Percentiles rank a stretch among this genome's conserved stretches.
These are phyloP conservation scores for Aspergillus phoenicis DNA, from an alignment of 2,329 filamentous ascomycete genomes.

Conservation along the genomic window DNA sequence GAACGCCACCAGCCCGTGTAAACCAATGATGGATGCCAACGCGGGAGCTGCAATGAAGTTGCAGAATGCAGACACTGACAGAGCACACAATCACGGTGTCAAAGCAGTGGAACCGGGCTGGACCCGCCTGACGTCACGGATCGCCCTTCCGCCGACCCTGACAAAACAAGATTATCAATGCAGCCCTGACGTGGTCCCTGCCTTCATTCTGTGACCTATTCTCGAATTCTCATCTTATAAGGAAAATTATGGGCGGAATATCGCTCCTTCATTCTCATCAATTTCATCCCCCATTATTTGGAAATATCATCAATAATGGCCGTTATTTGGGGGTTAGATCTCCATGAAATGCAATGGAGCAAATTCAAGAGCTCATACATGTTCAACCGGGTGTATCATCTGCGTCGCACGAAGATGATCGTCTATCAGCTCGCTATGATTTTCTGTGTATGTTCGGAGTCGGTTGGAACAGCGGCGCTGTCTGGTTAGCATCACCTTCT, in stretches of 20 bases:
- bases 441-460: constrained; percentile 59
- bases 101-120: not conserved
- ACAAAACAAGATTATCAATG: constrained; percentile 4
- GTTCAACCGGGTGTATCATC: constrained; percentile 59
- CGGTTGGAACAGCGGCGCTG: constrained; percentile 58
- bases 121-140: constrained; percentile 6
- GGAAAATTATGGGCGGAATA: not conserved
- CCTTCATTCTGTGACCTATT: not conserved
- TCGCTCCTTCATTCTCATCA: no score
- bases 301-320: constrained; percentile 33
- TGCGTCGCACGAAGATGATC: constrained; percentile 61
- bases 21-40: no score
- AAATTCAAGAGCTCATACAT: constrained; percentile 62
- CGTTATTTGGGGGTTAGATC: constrained; percentile 61
- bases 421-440: constrained; percentile 64
- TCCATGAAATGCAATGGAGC: constrained; percentile 60
- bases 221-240: not conserved
- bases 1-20: not conserved
- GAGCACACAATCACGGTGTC: no score
- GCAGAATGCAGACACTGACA: not conserved
- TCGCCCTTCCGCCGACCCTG: constrained; percentile 6
- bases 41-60: not conserved
- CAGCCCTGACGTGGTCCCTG: not conserved
- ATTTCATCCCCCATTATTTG: no score
- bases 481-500: constrained; percentile 46